Base-by-base conservation (phyloP, 2,329 filamentous ascomycete species). In the Ceratocystis lukuohia region DNA sequence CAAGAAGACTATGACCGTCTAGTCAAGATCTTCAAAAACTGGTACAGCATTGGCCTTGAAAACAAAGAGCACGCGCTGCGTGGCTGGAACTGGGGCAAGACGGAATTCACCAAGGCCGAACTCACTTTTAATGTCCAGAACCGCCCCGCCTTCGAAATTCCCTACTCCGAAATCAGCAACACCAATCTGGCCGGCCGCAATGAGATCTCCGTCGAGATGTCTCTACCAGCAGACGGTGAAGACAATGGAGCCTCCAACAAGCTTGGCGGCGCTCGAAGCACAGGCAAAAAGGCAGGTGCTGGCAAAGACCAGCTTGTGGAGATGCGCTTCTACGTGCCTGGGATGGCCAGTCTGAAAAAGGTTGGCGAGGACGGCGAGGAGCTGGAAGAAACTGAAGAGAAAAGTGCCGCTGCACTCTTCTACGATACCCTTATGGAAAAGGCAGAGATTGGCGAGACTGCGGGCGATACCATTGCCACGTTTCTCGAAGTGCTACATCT, bases 71-170 rank as follows among this genome's bases (percentile, higher is more conserved):
- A 97, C 76, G 91, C 94, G 28, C 80, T 99, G 68, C 86, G 94
- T 71, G 94, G 94, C 66, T 99, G 94, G 94, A 99, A 99, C 76
- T 99, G 94, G 95, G 94, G 94, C 72, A 99, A 97, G 78, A 90
- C 91, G 70, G 94, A 99, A 73, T 96, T 99, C 74, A 88, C 88
- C 69, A 96, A 97, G 77, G 88, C 91, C 65, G 94, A 99, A 78
- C 84, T 99, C 66, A 84, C 89, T 37, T 99, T 99, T 81, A 97
- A 92, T 75, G 94, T 99, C 46, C 91, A 96, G 74, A 99, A 96
- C 76, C 86, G 91, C 72, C 94, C 94, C 2, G 90, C 93, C 4
- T 99, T 99, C 75, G 94, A 97, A 76, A 87, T 99, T 4, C 92
- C 95, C 12, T 99, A 97, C 78, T 89, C 91, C 61, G 94, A 99